A percentile compares a stretch with the other conserved stretches of the same genome.
Conservation (phyloP, 164 flowering plant genomes). For the Stephania cephalantha region DNA sequence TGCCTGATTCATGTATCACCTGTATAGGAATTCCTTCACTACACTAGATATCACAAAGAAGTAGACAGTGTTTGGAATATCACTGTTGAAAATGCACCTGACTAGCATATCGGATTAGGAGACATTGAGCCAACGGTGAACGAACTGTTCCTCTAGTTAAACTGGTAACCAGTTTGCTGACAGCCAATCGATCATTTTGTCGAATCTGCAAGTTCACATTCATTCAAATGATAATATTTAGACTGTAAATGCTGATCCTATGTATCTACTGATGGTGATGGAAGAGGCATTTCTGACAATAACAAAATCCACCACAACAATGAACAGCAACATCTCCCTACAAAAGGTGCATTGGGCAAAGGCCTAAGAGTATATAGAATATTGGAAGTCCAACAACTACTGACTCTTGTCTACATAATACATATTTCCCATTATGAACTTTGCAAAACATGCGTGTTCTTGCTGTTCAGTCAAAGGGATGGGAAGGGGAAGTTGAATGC, state of each 20-base stretch:
- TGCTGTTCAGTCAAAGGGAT: no score
- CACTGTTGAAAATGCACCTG: constrained; percentile 43
- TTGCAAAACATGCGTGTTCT: no score
- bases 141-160: constrained; percentile 89
- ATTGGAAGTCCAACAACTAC: background rate
- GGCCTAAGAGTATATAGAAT: background rate
- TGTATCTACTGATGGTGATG: background rate
- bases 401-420: no score
- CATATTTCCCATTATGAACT: no score
- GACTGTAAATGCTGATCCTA: background rate
- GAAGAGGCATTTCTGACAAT: background rate
- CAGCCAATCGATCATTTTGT: constrained; percentile 93
- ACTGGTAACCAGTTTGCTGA: constrained; percentile 91
- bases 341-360: background rate
- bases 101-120: constrained; percentile 83
- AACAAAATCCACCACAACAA: background rate
- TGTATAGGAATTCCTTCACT: constrained; percentile 17
- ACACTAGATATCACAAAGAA: background rate
- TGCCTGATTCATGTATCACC: constrained; percentile 80
- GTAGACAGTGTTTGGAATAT: background rate
- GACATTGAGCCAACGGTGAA: constrained; percentile 96
- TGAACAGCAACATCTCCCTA: background rate
- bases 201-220: constrained; percentile 64
- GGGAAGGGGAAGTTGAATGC: no score
- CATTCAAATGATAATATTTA: background rate